Base-by-base conservation (phyloP, 495 filamentous ascomycete genomes). In the Neurospora sp. region DNA sequence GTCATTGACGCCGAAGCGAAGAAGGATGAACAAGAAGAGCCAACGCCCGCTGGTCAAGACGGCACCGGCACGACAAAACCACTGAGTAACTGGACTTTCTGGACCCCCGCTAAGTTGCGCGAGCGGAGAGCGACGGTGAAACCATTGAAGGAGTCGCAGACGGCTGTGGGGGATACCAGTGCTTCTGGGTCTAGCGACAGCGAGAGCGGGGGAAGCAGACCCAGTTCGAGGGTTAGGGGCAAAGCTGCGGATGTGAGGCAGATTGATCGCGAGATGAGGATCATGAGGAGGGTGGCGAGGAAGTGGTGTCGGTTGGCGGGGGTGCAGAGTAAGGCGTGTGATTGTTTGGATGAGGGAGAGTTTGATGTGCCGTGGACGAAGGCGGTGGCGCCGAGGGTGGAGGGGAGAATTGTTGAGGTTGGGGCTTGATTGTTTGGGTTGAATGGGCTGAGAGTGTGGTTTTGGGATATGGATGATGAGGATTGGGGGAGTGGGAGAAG, bases 281-380 rank as follows among this genome's bases (percentile, higher is more conserved):
- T 92, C 8, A 89, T 88, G 75, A 86, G 91, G 9, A 85, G 86
- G 41, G 87, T 89, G 4, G 88, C 89, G 69, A 81, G 81, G 20
- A 93, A 92, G 78, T 97, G 94, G 94, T 92, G 90, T 80, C 85
- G 89, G 9, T 75, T 90, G 44, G 89, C 91, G 0, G 88, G 90
- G 0, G 82, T 96, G 31, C 76, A 87, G 27, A 81, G 83, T 59
- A 78, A 76, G 20, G 84, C 75, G 75, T 79, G 81, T 73, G 81
- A 86, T 72, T 74, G 78, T 71, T 81, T 85, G 22, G 84, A 85
- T 71, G 84, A 87, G 69, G 82, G 77, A 20, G 90, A 91, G 78
- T 85, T 90, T 73, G 85, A 87, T 37, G 90, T 91, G 10, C 82
- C 89, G 65, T 97, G 94, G 94, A 95, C 94, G 4, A 89, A 84